Percentiles rank a stretch among this genome's conserved stretches.
Evolutionary conservation across 768 basidiomycete genomes (phyloP).

Genomic region (Lentinula edodes): DNA sequence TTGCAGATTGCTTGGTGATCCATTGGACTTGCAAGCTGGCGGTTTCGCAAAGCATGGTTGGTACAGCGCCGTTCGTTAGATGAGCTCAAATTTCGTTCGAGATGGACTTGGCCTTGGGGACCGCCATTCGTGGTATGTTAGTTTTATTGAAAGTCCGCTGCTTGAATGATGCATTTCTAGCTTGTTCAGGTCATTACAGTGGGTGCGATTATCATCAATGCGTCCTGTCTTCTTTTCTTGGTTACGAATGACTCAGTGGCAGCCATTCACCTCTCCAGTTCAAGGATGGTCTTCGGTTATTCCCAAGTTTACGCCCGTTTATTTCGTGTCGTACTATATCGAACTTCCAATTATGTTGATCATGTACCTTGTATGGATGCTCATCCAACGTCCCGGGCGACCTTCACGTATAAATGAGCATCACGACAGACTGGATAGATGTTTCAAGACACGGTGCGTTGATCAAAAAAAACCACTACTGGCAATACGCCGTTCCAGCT

Average conservation of each 20-base stretch:
- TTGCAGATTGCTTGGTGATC: slow-evolving; percentile 81
- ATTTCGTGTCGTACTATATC: slow-evolving; percentile 78
- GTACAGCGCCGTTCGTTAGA: slow-evolving; percentile 59
- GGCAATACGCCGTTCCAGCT: no score
- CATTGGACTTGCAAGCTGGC: slow-evolving; percentile 79
- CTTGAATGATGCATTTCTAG: not conserved
- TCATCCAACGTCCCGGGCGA: slow-evolving; percentile 23
- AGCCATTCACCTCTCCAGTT: slow-evolving; percentile 33
- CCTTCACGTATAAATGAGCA: not conserved
- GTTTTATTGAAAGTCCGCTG: not conserved
- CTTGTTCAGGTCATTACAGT: slow-evolving; percentile 44
- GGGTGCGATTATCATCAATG: slow-evolving; percentile 57
- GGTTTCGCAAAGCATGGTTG: slow-evolving; percentile 77
- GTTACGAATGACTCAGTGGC: not conserved
- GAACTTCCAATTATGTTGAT: slow-evolving; percentile 68
- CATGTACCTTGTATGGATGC: slow-evolving; percentile 59
- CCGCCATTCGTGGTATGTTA: slow-evolving; percentile 68
- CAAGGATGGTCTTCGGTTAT: slow-evolving; percentile 86
- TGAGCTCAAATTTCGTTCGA: slow-evolving; percentile 70
- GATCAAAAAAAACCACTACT: no score
- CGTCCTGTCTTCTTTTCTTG: slow-evolving; percentile 9
- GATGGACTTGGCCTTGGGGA: slow-evolving; percentile 84
- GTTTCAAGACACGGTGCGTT: no score
- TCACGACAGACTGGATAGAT: no score
- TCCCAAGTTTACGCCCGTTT: slow-evolving; percentile 55